Conservation (phyloP, 108 stramenopile species). For the Cyclotella choctawhatcheeana region DNA sequence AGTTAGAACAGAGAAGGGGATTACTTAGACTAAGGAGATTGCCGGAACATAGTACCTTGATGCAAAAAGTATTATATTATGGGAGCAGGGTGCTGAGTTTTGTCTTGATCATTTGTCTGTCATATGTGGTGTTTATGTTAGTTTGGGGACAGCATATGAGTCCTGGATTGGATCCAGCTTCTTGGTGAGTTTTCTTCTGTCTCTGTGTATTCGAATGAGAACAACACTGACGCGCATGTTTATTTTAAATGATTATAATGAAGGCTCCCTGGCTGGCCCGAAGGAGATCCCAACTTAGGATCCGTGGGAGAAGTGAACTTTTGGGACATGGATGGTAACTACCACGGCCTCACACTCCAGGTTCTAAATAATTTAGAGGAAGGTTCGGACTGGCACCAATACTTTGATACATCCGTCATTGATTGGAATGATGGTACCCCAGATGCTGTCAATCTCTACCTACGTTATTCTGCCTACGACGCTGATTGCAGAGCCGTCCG, state of each 20-base stretch:
- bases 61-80: constrained; percentile 20
- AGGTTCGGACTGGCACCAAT: constrained; percentile 55
- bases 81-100: not conserved
- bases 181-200: constrained; percentile 17
- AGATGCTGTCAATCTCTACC: constrained; percentile 68
- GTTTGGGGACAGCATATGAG: constrained; percentile 26
- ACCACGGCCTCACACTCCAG: constrained; percentile 54
- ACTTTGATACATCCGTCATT: constrained; percentile 51
- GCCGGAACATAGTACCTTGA: not conserved
- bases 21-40: not conserved
- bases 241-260: constrained; percentile 28
- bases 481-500: constrained; percentile 56
- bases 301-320: constrained; percentile 43
- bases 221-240: constrained; percentile 31
- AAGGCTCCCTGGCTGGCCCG: constrained; percentile 57
- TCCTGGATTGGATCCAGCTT: constrained; percentile 17
- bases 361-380: constrained; percentile 69
- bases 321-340: constrained; percentile 46
- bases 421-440: constrained; percentile 84
- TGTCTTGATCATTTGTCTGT: constrained; percentile 1
- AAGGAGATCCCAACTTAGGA: constrained; percentile 42
- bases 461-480: constrained; percentile 44
- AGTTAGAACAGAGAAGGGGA: not conserved
- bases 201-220: not conserved
- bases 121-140: constrained; percentile 13